These are phyloP conservation scores for Candida xyloterini DNA, from an alignment of 805 yeast species.

Conservation along the genomic window DNA sequence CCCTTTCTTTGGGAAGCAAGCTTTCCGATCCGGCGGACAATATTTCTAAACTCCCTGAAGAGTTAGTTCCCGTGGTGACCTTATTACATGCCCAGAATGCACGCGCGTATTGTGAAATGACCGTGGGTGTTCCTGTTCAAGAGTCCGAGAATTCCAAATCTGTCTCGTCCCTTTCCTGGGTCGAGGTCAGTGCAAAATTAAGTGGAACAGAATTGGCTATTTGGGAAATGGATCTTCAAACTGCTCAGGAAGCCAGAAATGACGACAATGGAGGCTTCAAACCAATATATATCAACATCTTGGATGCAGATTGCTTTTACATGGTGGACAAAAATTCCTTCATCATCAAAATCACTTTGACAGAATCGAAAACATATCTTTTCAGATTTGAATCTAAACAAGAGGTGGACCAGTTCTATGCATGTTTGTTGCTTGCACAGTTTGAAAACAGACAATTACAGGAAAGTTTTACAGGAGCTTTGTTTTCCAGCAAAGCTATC, in stretches of 20 bases:
- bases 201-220: slow-evolving; percentile 55
- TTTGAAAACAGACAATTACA: slow-evolving; percentile 56
- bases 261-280: slow-evolving; percentile 39
- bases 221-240: slow-evolving; percentile 39
- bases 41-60: slow-evolving; percentile 46
- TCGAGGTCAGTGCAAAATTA: slow-evolving; percentile 27
- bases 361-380: slow-evolving; percentile 23
- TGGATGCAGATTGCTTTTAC: slow-evolving; percentile 39
- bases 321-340: slow-evolving; percentile 1
- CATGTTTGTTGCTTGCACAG: slow-evolving; percentile 51
- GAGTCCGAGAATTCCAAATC: slow-evolving; percentile 6
- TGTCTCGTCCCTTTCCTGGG: slow-evolving; percentile 19
- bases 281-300: slow-evolving; percentile 51
- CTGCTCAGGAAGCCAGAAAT: slow-evolving; percentile 25
- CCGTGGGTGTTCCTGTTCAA: slow-evolving; percentile 25
- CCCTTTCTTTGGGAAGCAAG: slow-evolving; percentile 18
- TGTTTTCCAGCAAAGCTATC: slow-evolving; percentile 56
- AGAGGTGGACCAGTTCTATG: slow-evolving; percentile 33
- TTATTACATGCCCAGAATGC: slow-evolving; percentile 67
- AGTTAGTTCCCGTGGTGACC: slow-evolving; percentile 68
- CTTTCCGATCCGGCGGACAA: slow-evolving; percentile 16
- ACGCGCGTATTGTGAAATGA: slow-evolving; percentile 52
- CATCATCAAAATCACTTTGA: slow-evolving; percentile 25
- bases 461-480: slow-evolving; percentile 64
- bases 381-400: slow-evolving; percentile 26